These are phyloP conservation scores for Pezizomycotina sp. DNA, from an alignment of 2,329 filamentous ascomycete genomes.

Conservation along the genomic window DNA sequence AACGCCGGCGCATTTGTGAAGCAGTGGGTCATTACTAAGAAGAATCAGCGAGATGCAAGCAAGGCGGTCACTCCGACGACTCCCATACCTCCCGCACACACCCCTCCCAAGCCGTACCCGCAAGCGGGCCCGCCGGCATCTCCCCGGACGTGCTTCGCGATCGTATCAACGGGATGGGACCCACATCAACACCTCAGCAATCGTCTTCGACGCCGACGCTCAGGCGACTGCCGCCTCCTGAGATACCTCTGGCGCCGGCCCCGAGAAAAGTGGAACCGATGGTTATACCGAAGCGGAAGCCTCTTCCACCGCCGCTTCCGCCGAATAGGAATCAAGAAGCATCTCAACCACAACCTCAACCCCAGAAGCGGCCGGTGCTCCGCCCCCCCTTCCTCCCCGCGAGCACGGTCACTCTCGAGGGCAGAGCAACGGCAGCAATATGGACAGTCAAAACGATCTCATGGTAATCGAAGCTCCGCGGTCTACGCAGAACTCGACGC, in stretches of 20 bases:
- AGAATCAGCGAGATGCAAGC: slow-evolving; percentile 15
- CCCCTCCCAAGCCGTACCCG: slow-evolving; percentile 8
- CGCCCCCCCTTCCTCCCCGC: too few species aligned
- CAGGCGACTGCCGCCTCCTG: slow-evolving; percentile 17
- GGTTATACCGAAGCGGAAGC: slow-evolving; percentile 48
- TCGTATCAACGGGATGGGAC: not conserved
- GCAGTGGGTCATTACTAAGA: slow-evolving; percentile 37
- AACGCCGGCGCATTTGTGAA: slow-evolving; percentile 41
- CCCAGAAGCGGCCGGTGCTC: slow-evolving; percentile 13
- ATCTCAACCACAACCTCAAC: slow-evolving; percentile 23
- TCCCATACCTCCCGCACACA: slow-evolving; percentile 3
- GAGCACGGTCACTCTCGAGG: too few species aligned
- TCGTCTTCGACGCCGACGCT: not conserved
- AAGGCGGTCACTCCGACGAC: slow-evolving; percentile 4
- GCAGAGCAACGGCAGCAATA: too few species aligned
- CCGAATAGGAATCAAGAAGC: slow-evolving; percentile 23
- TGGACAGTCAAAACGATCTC: too few species aligned
- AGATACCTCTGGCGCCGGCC: slow-evolving; percentile 22
- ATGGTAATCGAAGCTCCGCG: too few species aligned
- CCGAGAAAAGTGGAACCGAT: slow-evolving; percentile 35
- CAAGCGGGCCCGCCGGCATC: slow-evolving; percentile 4
- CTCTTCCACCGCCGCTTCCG: slow-evolving; percentile 35
- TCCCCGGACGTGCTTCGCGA: not conserved
- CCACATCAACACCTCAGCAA: not conserved
- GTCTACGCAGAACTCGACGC: too few species aligned